Conservation (phyloP, 164 flowering plant species). For the Magnolia officinalis region DNA sequence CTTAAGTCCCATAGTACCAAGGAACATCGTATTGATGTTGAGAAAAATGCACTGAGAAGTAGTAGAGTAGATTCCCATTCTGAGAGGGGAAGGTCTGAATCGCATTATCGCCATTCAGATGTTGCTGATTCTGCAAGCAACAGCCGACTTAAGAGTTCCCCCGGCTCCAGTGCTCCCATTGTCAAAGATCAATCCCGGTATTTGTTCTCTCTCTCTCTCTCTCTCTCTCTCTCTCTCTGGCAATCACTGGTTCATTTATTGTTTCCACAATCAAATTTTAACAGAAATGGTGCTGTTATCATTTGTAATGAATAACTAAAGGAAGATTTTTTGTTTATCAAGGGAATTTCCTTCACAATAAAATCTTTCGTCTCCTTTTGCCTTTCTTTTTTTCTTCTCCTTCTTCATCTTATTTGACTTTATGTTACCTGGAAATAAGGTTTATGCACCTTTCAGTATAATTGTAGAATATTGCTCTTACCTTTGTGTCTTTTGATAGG, state of each 20-base stretch:
- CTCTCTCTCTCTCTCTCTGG: not conserved
- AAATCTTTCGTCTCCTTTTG: no score
- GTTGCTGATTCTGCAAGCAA: conserved; percentile 29
- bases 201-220: not conserved
- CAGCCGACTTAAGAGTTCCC: conserved; percentile 22
- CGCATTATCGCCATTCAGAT: conserved; percentile 23
- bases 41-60: conserved; percentile 32
- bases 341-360: no score
- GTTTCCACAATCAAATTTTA: no score
- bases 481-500: no score
- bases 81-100: conserved; percentile 47
- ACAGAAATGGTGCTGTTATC: not conserved
- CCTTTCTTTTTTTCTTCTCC: no score
- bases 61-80: conserved; percentile 28
- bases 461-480: no score
- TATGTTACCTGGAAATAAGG: no score
- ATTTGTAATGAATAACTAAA: not conserved
- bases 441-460: no score
- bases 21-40: conserved; percentile 36
- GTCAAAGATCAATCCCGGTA: conserved; percentile 25
- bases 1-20: conserved; percentile 32
- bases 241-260: no score
- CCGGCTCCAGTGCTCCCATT: conserved; percentile 17
- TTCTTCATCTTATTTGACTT: no score
- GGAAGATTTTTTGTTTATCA: not conserved